These are phyloP conservation scores for Penicillium aurantiogriseum DNA, from an alignment of 2,329 filamentous ascomycete species.

Conservation along the genomic window DNA sequence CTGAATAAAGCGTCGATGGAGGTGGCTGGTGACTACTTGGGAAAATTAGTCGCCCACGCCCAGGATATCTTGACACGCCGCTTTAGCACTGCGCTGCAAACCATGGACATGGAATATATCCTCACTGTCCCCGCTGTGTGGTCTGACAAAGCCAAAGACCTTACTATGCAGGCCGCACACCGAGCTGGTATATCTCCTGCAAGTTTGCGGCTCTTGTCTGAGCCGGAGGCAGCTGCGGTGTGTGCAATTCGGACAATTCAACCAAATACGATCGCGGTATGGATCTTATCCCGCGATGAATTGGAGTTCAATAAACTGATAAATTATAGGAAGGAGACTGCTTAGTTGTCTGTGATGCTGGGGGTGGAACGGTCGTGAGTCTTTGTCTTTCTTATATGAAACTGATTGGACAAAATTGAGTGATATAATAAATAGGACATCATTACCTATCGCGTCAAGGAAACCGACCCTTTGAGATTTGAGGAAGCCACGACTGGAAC, in stretches of 20 bases:
- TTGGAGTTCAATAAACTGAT: background rate
- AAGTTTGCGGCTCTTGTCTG: slow-evolving; percentile 20
- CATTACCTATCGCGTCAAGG: slow-evolving; percentile 32
- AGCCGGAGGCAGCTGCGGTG: slow-evolving; percentile 36
- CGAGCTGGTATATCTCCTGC: slow-evolving; percentile 13
- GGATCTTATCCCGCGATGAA: background rate
- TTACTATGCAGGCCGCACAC: slow-evolving; percentile 24
- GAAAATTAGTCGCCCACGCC: slow-evolving; percentile 3
- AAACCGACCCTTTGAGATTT: slow-evolving; percentile 24
- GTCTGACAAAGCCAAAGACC: slow-evolving; percentile 36
- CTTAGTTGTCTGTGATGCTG: slow-evolving; percentile 40
- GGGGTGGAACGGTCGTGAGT: slow-evolving; percentile 38
- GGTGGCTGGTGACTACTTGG: slow-evolving; percentile 14
- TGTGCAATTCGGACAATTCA: slow-evolving; percentile 31
- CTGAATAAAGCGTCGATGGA: slow-evolving; percentile 1
- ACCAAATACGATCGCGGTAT: slow-evolving; percentile 25
- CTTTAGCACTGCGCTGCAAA: slow-evolving; percentile 9
- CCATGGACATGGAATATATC: slow-evolving; percentile 24
- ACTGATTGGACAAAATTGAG: background rate
- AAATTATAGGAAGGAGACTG: slow-evolving; percentile 26
- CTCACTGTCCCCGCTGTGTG: slow-evolving; percentile 36
- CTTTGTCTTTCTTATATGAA: background rate
- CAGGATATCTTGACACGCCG: slow-evolving; percentile 7
- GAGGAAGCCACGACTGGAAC: slow-evolving; percentile 30
- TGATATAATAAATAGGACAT: slow-evolving; percentile 25